Evolutionary conservation across 2,329 filamentous ascomycete species (phyloP).

Genomic region (Aspergillus glaucus): DNA sequence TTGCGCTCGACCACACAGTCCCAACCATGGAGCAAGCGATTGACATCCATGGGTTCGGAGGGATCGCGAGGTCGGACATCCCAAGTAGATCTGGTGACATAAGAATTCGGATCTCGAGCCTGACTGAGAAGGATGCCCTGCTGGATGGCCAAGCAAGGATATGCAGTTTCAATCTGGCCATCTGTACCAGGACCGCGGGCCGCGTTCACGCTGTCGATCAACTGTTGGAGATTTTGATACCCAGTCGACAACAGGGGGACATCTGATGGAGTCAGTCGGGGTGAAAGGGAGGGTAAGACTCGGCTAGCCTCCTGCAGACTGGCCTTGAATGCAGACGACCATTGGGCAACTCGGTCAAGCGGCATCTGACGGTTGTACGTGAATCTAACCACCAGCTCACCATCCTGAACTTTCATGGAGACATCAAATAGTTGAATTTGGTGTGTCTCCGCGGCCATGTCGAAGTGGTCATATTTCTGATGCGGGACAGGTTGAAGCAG

Average conservation of each 20-base stretch:
- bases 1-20: conserved; percentile 1
- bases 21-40: neutral
- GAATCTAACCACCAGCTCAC: neutral
- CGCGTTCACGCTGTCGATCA: neutral
- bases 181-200: neutral
- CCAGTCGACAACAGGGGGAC: neutral
- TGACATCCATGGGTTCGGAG: neutral
- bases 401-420: neutral
- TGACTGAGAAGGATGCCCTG: conserved; percentile 19
- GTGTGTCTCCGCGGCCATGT: neutral
- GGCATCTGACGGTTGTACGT: neutral
- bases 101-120: neutral
- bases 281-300: neutral
- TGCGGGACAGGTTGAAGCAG: conserved; percentile 1
- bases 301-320: neutral
- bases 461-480: neutral
- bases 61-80: neutral
- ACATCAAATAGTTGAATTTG: neutral
- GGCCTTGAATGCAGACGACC: neutral
- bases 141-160: conserved; percentile 33
- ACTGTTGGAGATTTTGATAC: neutral
- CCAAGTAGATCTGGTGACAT: neutral
- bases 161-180: conserved; percentile 26
- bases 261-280: neutral
- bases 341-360: neutral